Evolutionary conservation across 1,139 yeast genomes (phyloP).

Genomic region (Geotrichum restrictum): DNA sequence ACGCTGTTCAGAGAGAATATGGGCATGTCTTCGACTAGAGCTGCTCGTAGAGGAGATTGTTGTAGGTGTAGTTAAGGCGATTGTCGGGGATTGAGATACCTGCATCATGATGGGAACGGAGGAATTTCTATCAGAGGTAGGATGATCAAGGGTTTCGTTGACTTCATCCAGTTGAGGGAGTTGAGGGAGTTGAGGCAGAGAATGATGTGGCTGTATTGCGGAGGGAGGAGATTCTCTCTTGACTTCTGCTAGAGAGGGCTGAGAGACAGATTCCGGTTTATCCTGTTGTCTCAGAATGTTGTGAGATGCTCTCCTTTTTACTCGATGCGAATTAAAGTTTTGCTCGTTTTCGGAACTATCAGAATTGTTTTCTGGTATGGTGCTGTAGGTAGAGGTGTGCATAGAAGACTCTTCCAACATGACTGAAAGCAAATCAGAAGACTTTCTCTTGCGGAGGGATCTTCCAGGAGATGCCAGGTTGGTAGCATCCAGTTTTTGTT

Average conservation of each 20-base stretch:
- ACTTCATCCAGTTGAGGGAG: slow-evolving; percentile 7
- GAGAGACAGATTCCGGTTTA: background rate
- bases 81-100: slow-evolving; percentile 16
- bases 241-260: slow-evolving; percentile 1
- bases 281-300: background rate
- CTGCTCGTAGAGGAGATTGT: slow-evolving; percentile 29
- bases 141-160: slow-evolving; percentile 3
- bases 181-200: slow-evolving; percentile 4
- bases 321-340: background rate
- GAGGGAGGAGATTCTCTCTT: slow-evolving; percentile 18
- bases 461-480: slow-evolving; percentile 4
- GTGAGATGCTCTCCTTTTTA: slow-evolving; percentile 14
- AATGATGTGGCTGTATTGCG: slow-evolving; percentile 5
- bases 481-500: background rate
- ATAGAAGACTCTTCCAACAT: slow-evolving; percentile 8
- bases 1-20: slow-evolving; percentile 46
- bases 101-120: background rate
- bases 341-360: slow-evolving; percentile 11
- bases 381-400: background rate
- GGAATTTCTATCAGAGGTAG: slow-evolving; percentile 18
- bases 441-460: slow-evolving; percentile 15
- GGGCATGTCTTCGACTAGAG: slow-evolving; percentile 38
- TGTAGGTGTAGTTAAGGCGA: slow-evolving; percentile 27
- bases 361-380: slow-evolving; percentile 4
- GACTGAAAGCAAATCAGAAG: slow-evolving; percentile 17